Evolutionary conservation across 2,329 filamentous ascomycete genomes (phyloP).

Genomic region (Cercospora brassicicola): DNA sequence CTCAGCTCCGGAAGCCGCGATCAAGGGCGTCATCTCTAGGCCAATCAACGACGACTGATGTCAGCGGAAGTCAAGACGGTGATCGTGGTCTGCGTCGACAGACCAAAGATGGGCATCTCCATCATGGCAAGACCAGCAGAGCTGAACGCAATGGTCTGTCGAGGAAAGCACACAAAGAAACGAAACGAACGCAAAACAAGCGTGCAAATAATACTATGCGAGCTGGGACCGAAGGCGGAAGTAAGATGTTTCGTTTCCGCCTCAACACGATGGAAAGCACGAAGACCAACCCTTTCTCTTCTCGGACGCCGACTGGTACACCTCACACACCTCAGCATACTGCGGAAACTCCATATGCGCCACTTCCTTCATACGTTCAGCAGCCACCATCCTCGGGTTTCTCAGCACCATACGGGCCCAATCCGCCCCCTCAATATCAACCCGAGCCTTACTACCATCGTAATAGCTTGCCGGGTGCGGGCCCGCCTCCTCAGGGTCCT

Average conservation of each 20-base stretch:
- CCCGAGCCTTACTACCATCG: constrained; percentile 17
- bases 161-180: constrained; percentile 22
- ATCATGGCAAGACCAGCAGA: constrained; percentile 20
- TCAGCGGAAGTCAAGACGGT: constrained; percentile 23
- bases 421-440: constrained; percentile 17
- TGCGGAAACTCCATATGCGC: constrained; percentile 16
- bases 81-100: constrained; percentile 9
- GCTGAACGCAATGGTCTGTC: constrained; percentile 23
- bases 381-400: constrained; percentile 11
- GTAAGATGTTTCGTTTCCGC: constrained; percentile 20
- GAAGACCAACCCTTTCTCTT: constrained; percentile 14
- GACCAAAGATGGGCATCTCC: not conserved
- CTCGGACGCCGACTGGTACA: constrained; percentile 11
- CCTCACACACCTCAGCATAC: constrained; percentile 8
- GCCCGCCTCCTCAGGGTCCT: constrained; percentile 2
- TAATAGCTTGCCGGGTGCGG: constrained; percentile 22
- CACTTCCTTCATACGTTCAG: constrained; percentile 16
- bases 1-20: constrained; percentile 13
- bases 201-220: constrained; percentile 5
- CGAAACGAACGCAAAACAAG: not conserved
- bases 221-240: constrained; percentile 12
- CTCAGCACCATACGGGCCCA: constrained; percentile 14
- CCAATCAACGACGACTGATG: constrained; percentile 24
- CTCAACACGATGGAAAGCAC: constrained; percentile 16
- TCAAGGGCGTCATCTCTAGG: constrained; percentile 27